Conservation (phyloP, 148 eudicot genomes). For the Camellia sinensis region DNA sequence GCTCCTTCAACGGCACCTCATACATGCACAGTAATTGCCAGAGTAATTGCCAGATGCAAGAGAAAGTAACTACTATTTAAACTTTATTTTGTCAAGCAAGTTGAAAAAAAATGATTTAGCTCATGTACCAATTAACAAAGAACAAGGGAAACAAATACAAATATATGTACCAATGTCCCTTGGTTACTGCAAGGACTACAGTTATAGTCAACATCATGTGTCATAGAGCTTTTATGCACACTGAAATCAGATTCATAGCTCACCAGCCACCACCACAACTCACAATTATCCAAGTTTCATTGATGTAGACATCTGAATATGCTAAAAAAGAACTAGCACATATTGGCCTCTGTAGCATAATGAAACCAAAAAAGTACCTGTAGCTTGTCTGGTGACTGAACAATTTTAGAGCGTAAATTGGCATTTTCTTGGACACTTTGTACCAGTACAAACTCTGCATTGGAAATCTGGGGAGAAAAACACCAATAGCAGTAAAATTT, state of each 20-base stretch:
- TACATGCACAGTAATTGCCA: too few species aligned
- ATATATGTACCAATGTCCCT: too few species aligned
- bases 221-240: background rate
- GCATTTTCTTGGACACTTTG: conserved; percentile 86
- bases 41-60: too few species aligned
- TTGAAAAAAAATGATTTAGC: too few species aligned
- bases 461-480: conserved; percentile 46
- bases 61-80: too few species aligned
- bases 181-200: background rate
- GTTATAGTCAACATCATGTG: background rate
- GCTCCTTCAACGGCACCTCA: background rate
- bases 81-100: too few species aligned
- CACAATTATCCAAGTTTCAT: background rate
- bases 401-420: conserved; percentile 70
- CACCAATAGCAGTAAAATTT: conserved; percentile 1
- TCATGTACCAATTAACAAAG: too few species aligned
- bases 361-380: conserved; percentile 46
- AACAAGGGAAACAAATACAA: too few species aligned
- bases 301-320: background rate
- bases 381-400: conserved; percentile 90
- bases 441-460: conserved; percentile 73
- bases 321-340: background rate
- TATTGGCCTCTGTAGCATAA: background rate
- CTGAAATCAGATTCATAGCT: background rate
- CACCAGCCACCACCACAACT: background rate